phyloP scores from a whole-genome alignment of 208 protist species.

The Lotmaria passim region DNA sequence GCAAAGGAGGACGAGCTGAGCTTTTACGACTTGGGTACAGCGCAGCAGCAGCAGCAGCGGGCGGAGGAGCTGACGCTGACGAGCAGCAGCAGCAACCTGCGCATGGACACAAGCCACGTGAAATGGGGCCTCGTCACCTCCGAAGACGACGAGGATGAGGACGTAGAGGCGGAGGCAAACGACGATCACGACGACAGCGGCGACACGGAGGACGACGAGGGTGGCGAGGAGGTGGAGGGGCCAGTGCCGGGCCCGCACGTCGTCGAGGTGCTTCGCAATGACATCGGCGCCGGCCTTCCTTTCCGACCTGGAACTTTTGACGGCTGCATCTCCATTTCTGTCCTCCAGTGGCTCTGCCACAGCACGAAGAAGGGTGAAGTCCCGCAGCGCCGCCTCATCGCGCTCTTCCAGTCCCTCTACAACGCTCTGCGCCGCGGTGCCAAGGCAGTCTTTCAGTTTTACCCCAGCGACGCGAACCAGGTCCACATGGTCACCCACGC shows the following conservation, averaged over 20 bases:
- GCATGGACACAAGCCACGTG: conserved; percentile 68
- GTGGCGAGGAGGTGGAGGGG: conserved; percentile 21
- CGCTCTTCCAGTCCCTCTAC: conserved; percentile 98
- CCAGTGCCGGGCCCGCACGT: conserved; percentile 40
- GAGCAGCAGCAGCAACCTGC: conserved; percentile 37
- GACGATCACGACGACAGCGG: not conserved
- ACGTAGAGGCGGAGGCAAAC: conserved; percentile 23
- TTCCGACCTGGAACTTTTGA: conserved; percentile 98
- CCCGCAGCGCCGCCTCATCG: conserved; percentile 92
- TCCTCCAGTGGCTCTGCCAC: conserved; percentile 99
- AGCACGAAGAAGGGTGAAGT: conserved; percentile 94
- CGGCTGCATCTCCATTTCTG: conserved; percentile 98
- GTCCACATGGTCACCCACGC: conserved; percentile 96
- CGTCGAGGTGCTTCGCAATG: conserved; percentile 90
- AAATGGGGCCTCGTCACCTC: conserved; percentile 69
- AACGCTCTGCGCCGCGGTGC: conserved; percentile 90
- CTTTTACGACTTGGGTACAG: conserved; percentile 29
- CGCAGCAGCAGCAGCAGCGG: conserved; percentile 20
- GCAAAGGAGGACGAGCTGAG: conserved; percentile 84
- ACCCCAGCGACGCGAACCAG: conserved; percentile 95
- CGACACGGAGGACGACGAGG: conserved; percentile 17
- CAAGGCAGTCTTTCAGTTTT: conserved; percentile 98
- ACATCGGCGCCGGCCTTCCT: conserved; percentile 96
- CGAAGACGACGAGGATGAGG: conserved; percentile 41
- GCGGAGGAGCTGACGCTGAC: conserved; percentile 22